Conservation (phyloP, 371 early-diverging fungal genomes). For the Blakeslea trispora region DNA sequence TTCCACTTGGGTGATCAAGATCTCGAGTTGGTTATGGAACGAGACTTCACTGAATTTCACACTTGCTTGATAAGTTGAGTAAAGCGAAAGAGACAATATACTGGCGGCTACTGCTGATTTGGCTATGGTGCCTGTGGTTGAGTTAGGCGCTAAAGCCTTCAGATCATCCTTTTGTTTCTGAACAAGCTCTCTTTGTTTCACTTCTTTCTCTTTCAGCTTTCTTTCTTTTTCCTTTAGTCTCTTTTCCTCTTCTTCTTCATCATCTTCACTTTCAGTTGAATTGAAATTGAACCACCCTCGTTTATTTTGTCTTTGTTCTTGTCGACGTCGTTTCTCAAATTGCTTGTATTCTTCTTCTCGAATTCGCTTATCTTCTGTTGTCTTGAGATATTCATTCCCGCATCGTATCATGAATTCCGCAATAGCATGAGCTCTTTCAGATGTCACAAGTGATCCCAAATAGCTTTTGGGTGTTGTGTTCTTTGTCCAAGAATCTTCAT, state of each 20-base stretch:
- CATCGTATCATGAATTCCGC: slow-evolving; percentile 24
- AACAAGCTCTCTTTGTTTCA: slow-evolving; percentile 13
- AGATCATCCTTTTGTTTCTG: slow-evolving; percentile 8
- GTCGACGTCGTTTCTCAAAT: slow-evolving; percentile 3
- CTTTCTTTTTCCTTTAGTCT: slow-evolving; percentile 17
- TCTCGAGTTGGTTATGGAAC: slow-evolving; percentile 54
- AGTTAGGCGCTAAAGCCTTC: slow-evolving; percentile 14
- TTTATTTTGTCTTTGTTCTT: slow-evolving; percentile 3
- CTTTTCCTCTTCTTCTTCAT: slow-evolving; percentile 17
- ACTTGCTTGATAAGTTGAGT: slow-evolving; percentile 57
- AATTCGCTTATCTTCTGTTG: slow-evolving; percentile 14
- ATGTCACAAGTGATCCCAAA: slow-evolving; percentile 10
- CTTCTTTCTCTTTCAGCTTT: slow-evolving; percentile 13
- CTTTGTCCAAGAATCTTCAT: slow-evolving; percentile 31
- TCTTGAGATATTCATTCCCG: slow-evolving; percentile 28
- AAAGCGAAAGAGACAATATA: slow-evolving; percentile 50
- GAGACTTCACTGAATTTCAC: slow-evolving; percentile 44
- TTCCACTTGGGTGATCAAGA: slow-evolving; percentile 45
- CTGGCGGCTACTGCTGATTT: slow-evolving; percentile 52
- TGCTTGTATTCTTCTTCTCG: background rate
- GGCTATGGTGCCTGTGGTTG: slow-evolving; percentile 14
- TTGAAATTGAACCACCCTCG: slow-evolving; percentile 4
- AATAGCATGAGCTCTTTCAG: slow-evolving; percentile 14
- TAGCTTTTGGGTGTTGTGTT: slow-evolving; percentile 11
- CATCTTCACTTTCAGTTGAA: slow-evolving; percentile 1